Base-by-base conservation (phyloP, 2,329 filamentous ascomycete species). In the Fusarium duplospermum region DNA sequence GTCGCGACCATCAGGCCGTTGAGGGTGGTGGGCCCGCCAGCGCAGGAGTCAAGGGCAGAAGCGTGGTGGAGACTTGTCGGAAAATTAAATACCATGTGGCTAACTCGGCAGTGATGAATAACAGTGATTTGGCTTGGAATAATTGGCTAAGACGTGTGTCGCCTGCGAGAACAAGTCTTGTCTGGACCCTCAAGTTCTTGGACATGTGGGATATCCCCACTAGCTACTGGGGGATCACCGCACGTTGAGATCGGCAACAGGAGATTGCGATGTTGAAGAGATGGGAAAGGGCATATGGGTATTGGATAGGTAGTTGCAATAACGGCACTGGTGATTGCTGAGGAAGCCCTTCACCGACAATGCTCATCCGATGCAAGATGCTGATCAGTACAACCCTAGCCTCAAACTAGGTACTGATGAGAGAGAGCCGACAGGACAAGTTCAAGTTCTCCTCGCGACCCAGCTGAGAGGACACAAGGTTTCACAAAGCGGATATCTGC, bases 81-180 rank as follows among this genome's bases (percentile, higher is more conserved):
- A 63, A 31, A 56, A 63, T 63, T 38, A 33, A 22, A 38, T 67
- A 54, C 27, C 67, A 71, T 74, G 67, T 71, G 67, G 59, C 64
- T 50, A 63, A 64, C 56, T 71, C 70, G 67, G 64, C 56, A 64
- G 27, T 64, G 61, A 54, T 38, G 62, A 58, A 56, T 50, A 60
- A 71, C 64, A 42, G 33, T 42, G 52, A 64, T 42, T 69, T 65
- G 61, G 31, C 45, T 45, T 52, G 31, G 50, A 38, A 42, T 40
- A 18, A 50, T 45, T 47, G 42, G 50, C 47, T 8, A 4, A 16
- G 16, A 16, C 3, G 66, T 38, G 20, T 18, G 20, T 38, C 47
- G 31, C 36, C 22, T 35, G n/a, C 50, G 3, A 33, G 18, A 33
- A 24, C 47, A 54, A 52, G 20, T n/a, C 33, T 3, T 22, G 36